phyloP scores from a whole-genome alignment of 345 rosid species.

The Pistacia integerrima region DNA sequence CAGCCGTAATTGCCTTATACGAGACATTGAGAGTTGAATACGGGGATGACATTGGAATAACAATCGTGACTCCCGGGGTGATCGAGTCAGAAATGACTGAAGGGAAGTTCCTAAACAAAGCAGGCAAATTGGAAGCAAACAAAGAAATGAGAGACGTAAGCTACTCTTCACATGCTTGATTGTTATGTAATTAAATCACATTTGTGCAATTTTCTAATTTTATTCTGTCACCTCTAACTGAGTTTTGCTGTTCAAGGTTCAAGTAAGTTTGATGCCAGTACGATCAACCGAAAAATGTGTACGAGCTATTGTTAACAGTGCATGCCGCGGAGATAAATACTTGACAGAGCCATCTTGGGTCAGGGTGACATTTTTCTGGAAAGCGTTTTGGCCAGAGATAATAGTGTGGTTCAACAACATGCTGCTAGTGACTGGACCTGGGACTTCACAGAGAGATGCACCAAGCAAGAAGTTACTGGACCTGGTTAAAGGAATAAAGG shows the following conservation, averaged over 20 bases:
- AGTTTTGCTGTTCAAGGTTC: slow-evolving; percentile 19
- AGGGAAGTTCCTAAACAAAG: slow-evolving; percentile 46
- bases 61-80: slow-evolving; percentile 52
- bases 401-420: slow-evolving; percentile 33
- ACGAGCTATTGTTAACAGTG: slow-evolving; percentile 41
- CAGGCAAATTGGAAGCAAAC: slow-evolving; percentile 40
- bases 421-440: slow-evolving; percentile 17
- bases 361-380: slow-evolving; percentile 27
- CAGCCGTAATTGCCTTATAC: slow-evolving; percentile 46
- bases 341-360: slow-evolving; percentile 42
- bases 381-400: slow-evolving; percentile 47
- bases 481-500: slow-evolving; percentile 8
- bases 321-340: slow-evolving; percentile 45
- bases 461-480: slow-evolving; percentile 35
- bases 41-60: slow-evolving; percentile 42
- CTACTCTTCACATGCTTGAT: neutral
- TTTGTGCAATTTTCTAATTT: neutral
- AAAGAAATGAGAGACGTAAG: slow-evolving; percentile 51
- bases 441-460: slow-evolving; percentile 27
- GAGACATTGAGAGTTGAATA: slow-evolving; percentile 48
- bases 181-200: neutral
- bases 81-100: slow-evolving; percentile 39
- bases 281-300: slow-evolving; percentile 27
- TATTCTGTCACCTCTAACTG: neutral
- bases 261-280: slow-evolving; percentile 31